A percentile compares a stretch with the other conserved stretches of the same genome.
These are phyloP conservation scores for Claviceps monticola DNA, from an alignment of 2,329 filamentous ascomycete genomes.

Conservation along the genomic window DNA sequence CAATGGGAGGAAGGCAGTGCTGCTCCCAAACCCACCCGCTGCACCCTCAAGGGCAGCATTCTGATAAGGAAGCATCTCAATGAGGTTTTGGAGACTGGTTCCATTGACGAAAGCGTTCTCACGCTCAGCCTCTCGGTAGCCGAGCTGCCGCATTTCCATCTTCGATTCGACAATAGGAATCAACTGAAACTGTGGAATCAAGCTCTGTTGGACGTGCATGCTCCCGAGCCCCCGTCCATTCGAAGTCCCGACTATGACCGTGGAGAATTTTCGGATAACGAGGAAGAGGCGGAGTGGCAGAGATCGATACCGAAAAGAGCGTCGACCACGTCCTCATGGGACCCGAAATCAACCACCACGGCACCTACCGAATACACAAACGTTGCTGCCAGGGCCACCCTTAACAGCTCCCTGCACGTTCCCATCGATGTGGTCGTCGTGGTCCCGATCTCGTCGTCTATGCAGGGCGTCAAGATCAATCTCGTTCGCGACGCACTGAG, in stretches of 20 bases:
- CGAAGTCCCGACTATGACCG: constrained; percentile 68
- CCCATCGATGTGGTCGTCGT: constrained; percentile 93
- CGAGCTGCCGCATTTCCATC: constrained; percentile 86
- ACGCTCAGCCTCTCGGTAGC: constrained; percentile 82
- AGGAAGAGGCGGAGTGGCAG: constrained; percentile 74
- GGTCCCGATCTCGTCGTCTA: constrained; percentile 91
- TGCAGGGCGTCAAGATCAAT: constrained; percentile 98
- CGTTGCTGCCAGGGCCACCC: constrained; percentile 38
- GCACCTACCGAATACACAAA: constrained; percentile 86
- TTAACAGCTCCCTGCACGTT: constrained; percentile 55
- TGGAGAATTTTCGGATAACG: constrained; percentile 62
- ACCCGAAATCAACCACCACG: constrained; percentile 70
- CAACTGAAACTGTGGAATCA: constrained; percentile 87
- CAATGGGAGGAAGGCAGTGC: constrained; percentile 55
- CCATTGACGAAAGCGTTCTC: constrained; percentile 65
- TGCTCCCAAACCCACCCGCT: constrained; percentile 49
- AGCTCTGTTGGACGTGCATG: constrained; percentile 71
- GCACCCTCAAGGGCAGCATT: constrained; percentile 92
- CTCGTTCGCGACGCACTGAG: constrained; percentile 80
- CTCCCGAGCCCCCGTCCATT: constrained; percentile 47
- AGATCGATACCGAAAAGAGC: constrained; percentile 52
- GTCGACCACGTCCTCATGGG: constrained; percentile 71
- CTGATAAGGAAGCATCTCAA: constrained; percentile 96
- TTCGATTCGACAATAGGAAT: constrained; percentile 70
- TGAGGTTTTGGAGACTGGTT: constrained; percentile 61